A percentile compares a stretch with the other conserved stretches of the same genome.
phyloP scores from a whole-genome alignment of 768 basidiomycete genomes.

The Termitomyces sp. region DNA sequence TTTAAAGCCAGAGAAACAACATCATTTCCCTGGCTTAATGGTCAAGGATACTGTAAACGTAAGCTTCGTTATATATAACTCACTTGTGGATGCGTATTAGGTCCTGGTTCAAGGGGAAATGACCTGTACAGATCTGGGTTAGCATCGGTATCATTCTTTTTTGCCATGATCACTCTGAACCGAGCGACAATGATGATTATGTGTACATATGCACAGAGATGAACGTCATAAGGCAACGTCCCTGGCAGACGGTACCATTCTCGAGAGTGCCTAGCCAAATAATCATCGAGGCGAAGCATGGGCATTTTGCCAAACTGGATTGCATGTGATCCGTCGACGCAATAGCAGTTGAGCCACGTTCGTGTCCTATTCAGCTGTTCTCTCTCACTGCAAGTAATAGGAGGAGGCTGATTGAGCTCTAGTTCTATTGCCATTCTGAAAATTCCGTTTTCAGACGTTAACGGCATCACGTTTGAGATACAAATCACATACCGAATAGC shows the following conservation, averaged over 20 bases:
- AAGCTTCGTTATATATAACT: background rate
- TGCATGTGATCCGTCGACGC: slow-evolving; percentile 70
- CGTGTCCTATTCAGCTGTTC: slow-evolving; percentile 67
- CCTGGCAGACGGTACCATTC: slow-evolving; percentile 41
- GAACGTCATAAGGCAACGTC: slow-evolving; percentile 35
- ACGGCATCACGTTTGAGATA: background rate
- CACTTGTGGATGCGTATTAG: background rate
- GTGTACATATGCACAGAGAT: slow-evolving; percentile 49
- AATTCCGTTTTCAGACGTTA: background rate
- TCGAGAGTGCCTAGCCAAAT: slow-evolving; percentile 42
- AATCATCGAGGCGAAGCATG: slow-evolving; percentile 60
- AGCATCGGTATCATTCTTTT: background rate
- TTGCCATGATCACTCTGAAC: slow-evolving; percentile 27
- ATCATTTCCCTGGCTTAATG: slow-evolving; percentile 23
- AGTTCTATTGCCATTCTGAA: slow-evolving; percentile 68
- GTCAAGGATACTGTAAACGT: background rate
- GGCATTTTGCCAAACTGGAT: slow-evolving; percentile 72
- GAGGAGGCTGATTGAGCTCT: slow-evolving; percentile 53
- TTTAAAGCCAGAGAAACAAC: slow-evolving; percentile 27
- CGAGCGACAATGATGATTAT: slow-evolving; percentile 43
- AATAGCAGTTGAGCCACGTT: slow-evolving; percentile 73
- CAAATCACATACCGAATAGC: slow-evolving; percentile 46
- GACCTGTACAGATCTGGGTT: background rate
- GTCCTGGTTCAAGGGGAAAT: background rate
- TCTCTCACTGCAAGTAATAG: slow-evolving; percentile 44